Base-by-base conservation (phyloP, 345 rosid species). In the Dipteronia sinensis region DNA sequence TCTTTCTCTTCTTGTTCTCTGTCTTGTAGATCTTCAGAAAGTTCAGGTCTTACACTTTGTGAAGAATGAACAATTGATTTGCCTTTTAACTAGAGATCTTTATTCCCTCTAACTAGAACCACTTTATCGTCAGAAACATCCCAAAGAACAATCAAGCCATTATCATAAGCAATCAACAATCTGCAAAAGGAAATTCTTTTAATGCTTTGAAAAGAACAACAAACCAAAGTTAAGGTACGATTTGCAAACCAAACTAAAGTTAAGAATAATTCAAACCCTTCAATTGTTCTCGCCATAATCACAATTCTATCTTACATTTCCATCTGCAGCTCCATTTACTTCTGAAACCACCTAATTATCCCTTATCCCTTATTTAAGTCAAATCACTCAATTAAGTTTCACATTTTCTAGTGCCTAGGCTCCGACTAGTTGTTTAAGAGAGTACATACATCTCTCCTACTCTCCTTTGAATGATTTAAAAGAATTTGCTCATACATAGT, bases 101-200 rank as follows among this genome's bases (percentile, higher is more conserved):
- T 89, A 69, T 86, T 85, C 72, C 95, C 95, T 87, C 92, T 86
- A 71, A 88, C 85, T 68, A 84, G 71, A 64, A 88, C 83, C 25
- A 85, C 81, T 72, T 64, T 83, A 83, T 87, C 94, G 81, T 86
- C 94, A 80, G 90, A 87, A 80, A 88, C 86, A 88, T 94, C 98
- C 98, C 97, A 93, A 59, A 94, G 91, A 83, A 87, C 78, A 77
- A 93, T 82, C 78, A 90, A 84, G 78, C 98, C 98, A 83, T 89
- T 84, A 68, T 81, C 85, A 81, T 85, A 93, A 51, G 94, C 97
- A 83, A 94, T 86, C 89, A 94, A 82, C 84, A 93, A 76, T 81
- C 98, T 94, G 92, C 86, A 83, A 79, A 81, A 81, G 69, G 71
- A 75, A n/a, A 46, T 46, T 66, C 58, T 71, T 79, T 79, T 17